Evolutionary conservation across 495 filamentous ascomycete species (phyloP), one percentile per base, ranked within the genome.

Genomic region (Pseudevernia furfuracea): DNA sequence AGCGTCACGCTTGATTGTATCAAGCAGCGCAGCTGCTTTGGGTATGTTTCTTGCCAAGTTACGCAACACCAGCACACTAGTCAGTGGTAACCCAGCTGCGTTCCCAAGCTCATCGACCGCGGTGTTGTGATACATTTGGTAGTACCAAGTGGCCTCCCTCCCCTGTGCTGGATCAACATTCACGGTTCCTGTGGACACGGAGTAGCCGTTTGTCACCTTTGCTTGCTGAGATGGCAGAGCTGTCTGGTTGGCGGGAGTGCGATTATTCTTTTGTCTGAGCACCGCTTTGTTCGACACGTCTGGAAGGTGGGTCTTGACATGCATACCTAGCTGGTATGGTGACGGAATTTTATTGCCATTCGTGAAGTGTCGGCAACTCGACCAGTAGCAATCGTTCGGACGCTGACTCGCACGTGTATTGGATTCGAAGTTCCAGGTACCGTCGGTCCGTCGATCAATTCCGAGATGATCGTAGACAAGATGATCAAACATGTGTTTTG

Each of bases 11-110:
- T 63, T 65, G 21, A 28, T 67, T 7, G 38, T 28, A 9, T 61
- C 46, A 10, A 66, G 36, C 23, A 64, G 23, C 5, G 44, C 59
- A 21, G 64, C 57, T 37, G 69, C 70, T 52, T 70, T 75, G 1
- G 86, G 81, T 0, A 91, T 78, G 59, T 92, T 88, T 28, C 88
- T 81, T 5, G 91, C 90, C 32, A 99, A 82, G 71, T 97, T 99
- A 39, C 94, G 85, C 66, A 99, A 77, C 4, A 99, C 89, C 30
- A 97, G 76, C 14, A 88, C 87, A 34, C 89, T 89, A 46, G 89
- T 90, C 44, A 96, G 82, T 11, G 94, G 90, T 52, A 97, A 84
- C 7, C 94, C 94, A 28, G 85, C 83, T 0, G 93, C 88, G 64
- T 96, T 88, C 49, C 84, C 82, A 36, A 85, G 80, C 68, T 97